These are phyloP conservation scores for Nymphaea thermarum DNA, from an alignment of 164 flowering plant genomes.

Conservation along the genomic window DNA sequence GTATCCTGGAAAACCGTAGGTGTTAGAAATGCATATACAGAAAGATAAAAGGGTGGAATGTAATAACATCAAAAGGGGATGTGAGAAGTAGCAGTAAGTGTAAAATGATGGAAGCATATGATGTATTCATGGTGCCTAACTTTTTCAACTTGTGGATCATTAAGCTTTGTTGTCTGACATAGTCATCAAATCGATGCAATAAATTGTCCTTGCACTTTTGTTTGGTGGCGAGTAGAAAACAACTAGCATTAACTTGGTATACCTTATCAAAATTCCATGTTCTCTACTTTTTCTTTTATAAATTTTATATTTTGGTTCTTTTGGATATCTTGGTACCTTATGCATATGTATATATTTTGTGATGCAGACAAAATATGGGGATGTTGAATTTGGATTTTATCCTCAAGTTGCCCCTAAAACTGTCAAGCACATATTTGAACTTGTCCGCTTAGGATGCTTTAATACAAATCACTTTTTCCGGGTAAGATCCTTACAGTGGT, in stretches of 20 bases:
- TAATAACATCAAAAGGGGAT: too few relatives aligned
- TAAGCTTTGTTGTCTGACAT: too few relatives aligned
- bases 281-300: too few relatives aligned
- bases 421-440: conserved; percentile 88
- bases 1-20: too few relatives aligned
- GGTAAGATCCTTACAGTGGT: conserved; percentile 25
- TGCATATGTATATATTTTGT: conserved; percentile 2
- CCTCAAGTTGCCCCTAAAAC: conserved; percentile 85
- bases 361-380: conserved; percentile 83
- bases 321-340: background rate
- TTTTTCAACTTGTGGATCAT: background rate
- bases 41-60: too few relatives aligned
- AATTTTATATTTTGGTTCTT: background rate
- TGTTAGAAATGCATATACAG: too few relatives aligned
- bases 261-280: too few relatives aligned
- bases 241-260: background rate
- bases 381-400: conserved; percentile 87
- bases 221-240: background rate
- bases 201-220: too few relatives aligned
- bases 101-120: too few relatives aligned
- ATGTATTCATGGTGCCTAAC: too few relatives aligned
- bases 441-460: conserved; percentile 80
- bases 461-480: conserved; percentile 93
- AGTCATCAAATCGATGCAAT: too few relatives aligned
- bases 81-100: too few relatives aligned